A percentile compares a stretch with the other conserved stretches of the same genome.
Evolutionary conservation across 2,329 filamentous ascomycete genomes (phyloP).

Genomic region (Sodiomyces alkalinus): DNA sequence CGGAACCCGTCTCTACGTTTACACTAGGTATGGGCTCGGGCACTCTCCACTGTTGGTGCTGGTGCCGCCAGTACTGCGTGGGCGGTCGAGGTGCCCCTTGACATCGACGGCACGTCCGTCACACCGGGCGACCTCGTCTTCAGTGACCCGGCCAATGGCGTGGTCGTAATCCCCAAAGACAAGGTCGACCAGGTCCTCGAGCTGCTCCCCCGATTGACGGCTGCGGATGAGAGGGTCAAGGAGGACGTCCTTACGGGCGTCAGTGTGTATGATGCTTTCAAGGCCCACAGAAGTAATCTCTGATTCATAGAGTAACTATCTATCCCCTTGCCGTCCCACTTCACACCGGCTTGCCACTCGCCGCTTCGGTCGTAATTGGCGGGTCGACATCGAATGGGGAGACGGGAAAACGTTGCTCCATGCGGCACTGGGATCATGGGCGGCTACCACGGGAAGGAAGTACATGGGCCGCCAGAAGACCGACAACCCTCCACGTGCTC

Average conservation of each 20-base stretch:
- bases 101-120: constrained; percentile 26
- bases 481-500: no score
- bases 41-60: constrained; percentile 41
- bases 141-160: constrained; percentile 53
- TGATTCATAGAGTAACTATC: no score
- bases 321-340: no score
- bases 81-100: constrained; percentile 29
- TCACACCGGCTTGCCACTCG: no score
- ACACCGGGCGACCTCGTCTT: constrained; percentile 51
- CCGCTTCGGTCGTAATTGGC: no score
- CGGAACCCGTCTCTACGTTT: neutral
- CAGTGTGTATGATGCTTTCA: constrained; percentile 52
- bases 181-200: constrained; percentile 45
- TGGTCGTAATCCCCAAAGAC: constrained; percentile 49
- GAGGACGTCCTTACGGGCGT: constrained; percentile 47
- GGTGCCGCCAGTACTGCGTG: constrained; percentile 41
- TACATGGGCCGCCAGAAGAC: no score
- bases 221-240: constrained; percentile 45
- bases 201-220: constrained; percentile 34
- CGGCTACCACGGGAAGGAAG: no score
- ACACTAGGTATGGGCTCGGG: constrained; percentile 36
- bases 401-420: no score
- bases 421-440: no score
- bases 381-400: no score
- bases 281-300: constrained; percentile 31